Conservation (phyloP, 2,329 filamentous ascomycete genomes). For the Arthrinium puccinioides region DNA sequence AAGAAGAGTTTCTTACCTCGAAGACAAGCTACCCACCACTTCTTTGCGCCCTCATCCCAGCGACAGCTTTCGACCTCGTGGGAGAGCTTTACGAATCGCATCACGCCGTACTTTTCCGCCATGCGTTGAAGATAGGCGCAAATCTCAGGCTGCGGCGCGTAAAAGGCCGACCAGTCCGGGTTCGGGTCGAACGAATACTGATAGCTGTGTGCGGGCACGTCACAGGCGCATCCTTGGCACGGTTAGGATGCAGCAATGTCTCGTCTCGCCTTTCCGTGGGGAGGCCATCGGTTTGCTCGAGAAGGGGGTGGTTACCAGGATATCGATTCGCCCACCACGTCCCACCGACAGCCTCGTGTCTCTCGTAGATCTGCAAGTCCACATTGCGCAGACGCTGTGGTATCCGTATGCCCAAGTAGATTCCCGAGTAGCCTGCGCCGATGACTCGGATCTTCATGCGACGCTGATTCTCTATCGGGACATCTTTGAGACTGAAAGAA, state of each 20-base stretch:
- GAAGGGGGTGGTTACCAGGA: slow-evolving; percentile 16
- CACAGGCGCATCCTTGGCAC: slow-evolving; percentile 22
- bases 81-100: slow-evolving; percentile 36
- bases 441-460: slow-evolving; percentile 26
- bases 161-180: slow-evolving; percentile 44
- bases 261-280: background rate
- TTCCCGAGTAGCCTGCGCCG: slow-evolving; percentile 27
- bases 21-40: slow-evolving; percentile 24
- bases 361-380: slow-evolving; percentile 25
- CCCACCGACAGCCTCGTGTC: slow-evolving; percentile 26
- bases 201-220: slow-evolving; percentile 41
- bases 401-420: slow-evolving; percentile 25
- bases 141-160: slow-evolving; percentile 41
- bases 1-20: no score
- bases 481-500: slow-evolving; percentile 16
- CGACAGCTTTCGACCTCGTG: slow-evolving; percentile 32
- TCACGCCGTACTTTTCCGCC: slow-evolving; percentile 37
- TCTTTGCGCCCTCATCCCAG: slow-evolving; percentile 31
- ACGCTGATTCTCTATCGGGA: slow-evolving; percentile 20
- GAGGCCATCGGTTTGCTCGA: background rate
- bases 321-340: slow-evolving; percentile 31
- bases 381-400: slow-evolving; percentile 25
- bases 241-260: background rate
- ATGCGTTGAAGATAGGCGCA: slow-evolving; percentile 39
- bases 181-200: slow-evolving; percentile 50